phyloP scores from a whole-genome alignment of 2,329 filamentous ascomycete species.

The Xylariaceae sp. region DNA sequence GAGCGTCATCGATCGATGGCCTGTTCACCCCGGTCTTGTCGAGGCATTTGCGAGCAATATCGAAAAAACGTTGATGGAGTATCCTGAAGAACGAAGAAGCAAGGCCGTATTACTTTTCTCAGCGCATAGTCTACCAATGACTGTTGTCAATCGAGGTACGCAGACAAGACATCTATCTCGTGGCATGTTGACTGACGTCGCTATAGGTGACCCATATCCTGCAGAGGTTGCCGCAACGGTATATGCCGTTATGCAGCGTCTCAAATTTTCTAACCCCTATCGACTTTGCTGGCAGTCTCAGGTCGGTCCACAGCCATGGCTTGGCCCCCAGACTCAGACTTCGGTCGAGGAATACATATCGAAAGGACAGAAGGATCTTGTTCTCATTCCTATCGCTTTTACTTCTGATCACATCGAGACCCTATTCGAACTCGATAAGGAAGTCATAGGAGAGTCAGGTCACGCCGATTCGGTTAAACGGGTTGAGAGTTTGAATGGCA shows the following conservation, averaged over 20 bases:
- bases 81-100: conserved; percentile 74
- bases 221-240: conserved; percentile 95
- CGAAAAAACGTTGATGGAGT: conserved; percentile 76
- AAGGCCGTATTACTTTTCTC: conserved; percentile 88
- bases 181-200: conserved; percentile 26
- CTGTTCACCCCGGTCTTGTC: conserved; percentile 81
- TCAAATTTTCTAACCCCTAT: conserved; percentile 86
- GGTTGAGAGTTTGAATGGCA: conserved; percentile 88
- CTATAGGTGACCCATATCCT: conserved; percentile 81
- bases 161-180: background rate
- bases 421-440: conserved; percentile 86
- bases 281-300: conserved; percentile 97
- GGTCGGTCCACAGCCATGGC: conserved; percentile 91
- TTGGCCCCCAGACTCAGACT: conserved; percentile 86
- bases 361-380: conserved; percentile 85
- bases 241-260: conserved; percentile 89
- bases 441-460: conserved; percentile 86
- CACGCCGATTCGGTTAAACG: conserved; percentile 79
- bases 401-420: conserved; percentile 99
- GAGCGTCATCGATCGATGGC: conserved; percentile 99
- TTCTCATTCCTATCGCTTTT: conserved; percentile 93
- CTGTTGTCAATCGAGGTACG: conserved; percentile 84
- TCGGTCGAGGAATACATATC: conserved; percentile 86
- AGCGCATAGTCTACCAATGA: conserved; percentile 94
- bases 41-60: conserved; percentile 93